A percentile compares a stretch with the other conserved stretches of the same genome.
These are phyloP conservation scores for Alternaria solani DNA, from an alignment of 2,329 filamentous ascomycete species.

Conservation along the genomic window DNA sequence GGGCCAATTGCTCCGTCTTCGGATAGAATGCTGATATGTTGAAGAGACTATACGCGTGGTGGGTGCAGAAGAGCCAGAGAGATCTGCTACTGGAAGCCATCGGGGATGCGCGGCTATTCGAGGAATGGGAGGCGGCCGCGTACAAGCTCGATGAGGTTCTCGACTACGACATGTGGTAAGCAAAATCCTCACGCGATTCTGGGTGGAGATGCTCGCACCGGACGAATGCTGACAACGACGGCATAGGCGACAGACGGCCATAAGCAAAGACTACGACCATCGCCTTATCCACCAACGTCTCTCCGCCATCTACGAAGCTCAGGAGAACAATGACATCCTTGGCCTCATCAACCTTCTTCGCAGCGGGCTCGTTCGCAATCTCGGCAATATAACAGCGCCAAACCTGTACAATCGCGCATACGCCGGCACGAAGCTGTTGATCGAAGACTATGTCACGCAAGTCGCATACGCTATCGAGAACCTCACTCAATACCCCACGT, in stretches of 20 bases:
- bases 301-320: constrained; percentile 72
- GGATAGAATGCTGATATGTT: constrained; percentile 30
- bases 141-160: constrained; percentile 81
- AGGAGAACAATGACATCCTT: constrained; percentile 75
- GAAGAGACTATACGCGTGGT: constrained; percentile 74
- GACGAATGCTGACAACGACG: constrained; percentile 10
- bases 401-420: constrained; percentile 85
- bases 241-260: constrained; percentile 78
- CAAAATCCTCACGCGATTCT: background rate
- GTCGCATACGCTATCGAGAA: constrained; percentile 83
- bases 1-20: background rate
- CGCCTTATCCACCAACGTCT: constrained; percentile 81
- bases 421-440: constrained; percentile 86
- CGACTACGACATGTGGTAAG: constrained; percentile 81
- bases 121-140: constrained; percentile 88
- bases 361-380: constrained; percentile 78
- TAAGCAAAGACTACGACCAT: constrained; percentile 85
- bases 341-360: constrained; percentile 80
- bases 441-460: constrained; percentile 88
- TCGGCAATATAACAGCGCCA: constrained; percentile 88
- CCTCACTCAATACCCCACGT: constrained; percentile 72
- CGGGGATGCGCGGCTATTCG: constrained; percentile 72
- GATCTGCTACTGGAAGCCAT: constrained; percentile 73
- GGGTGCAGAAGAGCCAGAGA: constrained; percentile 68
- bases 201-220: background rate